Percentiles rank a stretch among this genome's conserved stretches.
phyloP scores from a whole-genome alignment of 2,329 filamentous ascomycete species.

The Alternaria alternata region DNA sequence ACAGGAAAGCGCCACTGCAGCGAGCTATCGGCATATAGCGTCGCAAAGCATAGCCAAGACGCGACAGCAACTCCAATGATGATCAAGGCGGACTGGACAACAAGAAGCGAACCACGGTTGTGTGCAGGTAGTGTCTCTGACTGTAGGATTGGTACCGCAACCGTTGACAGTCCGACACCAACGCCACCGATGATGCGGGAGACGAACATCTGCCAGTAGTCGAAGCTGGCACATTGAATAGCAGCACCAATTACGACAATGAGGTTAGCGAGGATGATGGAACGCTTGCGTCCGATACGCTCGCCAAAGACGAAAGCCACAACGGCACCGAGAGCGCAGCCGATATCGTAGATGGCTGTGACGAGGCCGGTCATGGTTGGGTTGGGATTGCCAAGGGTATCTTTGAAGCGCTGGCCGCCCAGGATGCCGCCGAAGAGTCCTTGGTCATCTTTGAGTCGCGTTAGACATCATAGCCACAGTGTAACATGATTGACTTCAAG shows the following conservation, averaged over 20 bases:
- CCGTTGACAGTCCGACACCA: conserved; percentile 57
- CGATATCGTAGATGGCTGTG: conserved; percentile 51
- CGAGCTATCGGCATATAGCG: conserved; percentile 20
- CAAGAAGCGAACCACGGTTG: conserved; percentile 24
- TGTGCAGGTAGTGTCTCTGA: conserved; percentile 47
- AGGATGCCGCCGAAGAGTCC: conserved; percentile 38
- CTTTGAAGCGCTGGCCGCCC: conserved; percentile 32
- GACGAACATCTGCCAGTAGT: conserved; percentile 44
- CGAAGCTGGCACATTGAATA: conserved; percentile 42
- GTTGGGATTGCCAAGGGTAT: conserved; percentile 20
- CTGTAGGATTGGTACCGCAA: conserved; percentile 56
- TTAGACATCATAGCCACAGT: neutral
- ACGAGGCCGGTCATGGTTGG: conserved; percentile 46
- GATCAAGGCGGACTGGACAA: conserved; percentile 24
- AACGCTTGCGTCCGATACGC: conserved; percentile 61
- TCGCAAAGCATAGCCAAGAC: conserved; percentile 27
- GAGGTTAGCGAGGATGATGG: conserved; percentile 64
- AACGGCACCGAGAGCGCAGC: conserved; percentile 53
- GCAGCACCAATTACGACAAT: conserved; percentile 45
- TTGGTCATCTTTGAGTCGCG: conserved; percentile 27
- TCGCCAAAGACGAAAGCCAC: conserved; percentile 60
- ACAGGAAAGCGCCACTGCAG: conserved; percentile 57
- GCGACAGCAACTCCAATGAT: conserved; percentile 27
- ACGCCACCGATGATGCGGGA: conserved; percentile 53
- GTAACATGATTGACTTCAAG: neutral